Evolutionary conservation across 1,284 basidiomycete species (phyloP), one percentile per base, ranked within the genome.

Genomic region (Pulveroboletus sp.): DNA sequence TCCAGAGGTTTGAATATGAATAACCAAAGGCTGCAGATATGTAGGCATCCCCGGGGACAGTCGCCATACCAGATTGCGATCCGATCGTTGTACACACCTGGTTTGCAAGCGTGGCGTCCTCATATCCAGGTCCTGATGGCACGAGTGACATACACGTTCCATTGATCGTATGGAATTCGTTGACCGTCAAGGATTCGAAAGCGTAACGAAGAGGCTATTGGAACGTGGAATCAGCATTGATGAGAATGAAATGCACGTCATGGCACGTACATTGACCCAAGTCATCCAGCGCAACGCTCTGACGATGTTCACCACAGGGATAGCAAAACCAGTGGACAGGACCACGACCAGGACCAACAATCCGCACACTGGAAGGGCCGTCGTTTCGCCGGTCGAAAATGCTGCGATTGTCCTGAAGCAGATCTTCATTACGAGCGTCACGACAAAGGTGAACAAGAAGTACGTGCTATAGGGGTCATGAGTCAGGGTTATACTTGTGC

Each of bases 241-340:
- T 1, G 31, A 22, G 15, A 29, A 9, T 1, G 5, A 15, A 35
- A 14, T 6, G 6, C 3, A 9, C 14, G 8, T 22, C 6, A 18
- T 18, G 12, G 5, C 69, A 74, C 82, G 38, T 51, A 85, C 83
- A 57, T 86, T 85, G 47, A 84, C 72, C 52, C 79, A 83, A 5
- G 79, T 78, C 25, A 87, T 79, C 86, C 87, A 89, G n/a, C 75
- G 74, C 52, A 88, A 70, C 0, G 78, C 83, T 5, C 80, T 77
- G n/a, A 80, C 75, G 0, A 74, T 65, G 47, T 77, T 77, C 8
- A 73, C 67, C 2, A 5, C 3, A 8, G 54, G 47, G 7, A 62
- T 44, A 6, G 20, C 12, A 38, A 50, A 68, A 22, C 71, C 83
- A 6, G 78, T 80, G 64, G 80, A 80, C 42, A 82, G 68, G 46